Percentiles rank a stretch among this genome's conserved stretches.
These are phyloP conservation scores for Trypanosoma theileri DNA, from an alignment of 208 protist species.

Conservation along the genomic window DNA sequence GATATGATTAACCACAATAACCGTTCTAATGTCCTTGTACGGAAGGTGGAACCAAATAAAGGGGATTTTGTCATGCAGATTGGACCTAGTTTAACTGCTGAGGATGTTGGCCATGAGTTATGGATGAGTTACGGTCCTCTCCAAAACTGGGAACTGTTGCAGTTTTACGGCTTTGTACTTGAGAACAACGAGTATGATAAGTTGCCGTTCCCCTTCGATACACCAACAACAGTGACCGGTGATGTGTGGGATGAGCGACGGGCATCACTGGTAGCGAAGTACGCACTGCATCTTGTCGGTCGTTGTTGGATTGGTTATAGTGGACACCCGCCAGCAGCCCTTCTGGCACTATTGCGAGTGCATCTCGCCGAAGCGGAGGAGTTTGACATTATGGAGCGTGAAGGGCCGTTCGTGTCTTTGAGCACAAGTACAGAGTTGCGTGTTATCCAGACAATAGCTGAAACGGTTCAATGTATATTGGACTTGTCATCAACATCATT, in stretches of 20 bases:
- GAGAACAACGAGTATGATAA: slow-evolving; percentile 78
- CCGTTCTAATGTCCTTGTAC: slow-evolving; percentile 73
- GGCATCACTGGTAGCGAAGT: slow-evolving; percentile 39
- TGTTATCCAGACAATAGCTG: slow-evolving; percentile 46
- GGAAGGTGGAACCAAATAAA: slow-evolving; percentile 57
- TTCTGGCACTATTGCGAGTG: slow-evolving; percentile 75
- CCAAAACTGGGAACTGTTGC: slow-evolving; percentile 91
- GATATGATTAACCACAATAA: slow-evolving; percentile 92
- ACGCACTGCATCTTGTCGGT: slow-evolving; percentile 45
- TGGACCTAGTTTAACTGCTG: slow-evolving; percentile 50
- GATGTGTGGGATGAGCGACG: slow-evolving; percentile 58
- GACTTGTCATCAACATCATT: slow-evolving; percentile 61
- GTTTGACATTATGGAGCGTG: slow-evolving; percentile 58
- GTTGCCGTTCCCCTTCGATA: slow-evolving; percentile 74
- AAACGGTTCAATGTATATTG: slow-evolving; percentile 56
- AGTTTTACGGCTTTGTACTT: slow-evolving; percentile 91
- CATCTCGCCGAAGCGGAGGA: slow-evolving; percentile 71
- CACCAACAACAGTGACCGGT: slow-evolving; percentile 16
- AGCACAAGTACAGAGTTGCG: slow-evolving; percentile 53
- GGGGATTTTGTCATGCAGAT: slow-evolving; percentile 85
- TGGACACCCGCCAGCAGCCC: slow-evolving; percentile 60
- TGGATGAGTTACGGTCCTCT: slow-evolving; percentile 94
- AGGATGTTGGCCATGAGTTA: slow-evolving; percentile 74
- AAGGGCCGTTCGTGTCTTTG: slow-evolving; percentile 56
- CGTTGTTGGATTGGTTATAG: slow-evolving; percentile 63